Base-by-base conservation (phyloP, 805 yeast genomes). In the Saccharomycopsis fermentans region DNA sequence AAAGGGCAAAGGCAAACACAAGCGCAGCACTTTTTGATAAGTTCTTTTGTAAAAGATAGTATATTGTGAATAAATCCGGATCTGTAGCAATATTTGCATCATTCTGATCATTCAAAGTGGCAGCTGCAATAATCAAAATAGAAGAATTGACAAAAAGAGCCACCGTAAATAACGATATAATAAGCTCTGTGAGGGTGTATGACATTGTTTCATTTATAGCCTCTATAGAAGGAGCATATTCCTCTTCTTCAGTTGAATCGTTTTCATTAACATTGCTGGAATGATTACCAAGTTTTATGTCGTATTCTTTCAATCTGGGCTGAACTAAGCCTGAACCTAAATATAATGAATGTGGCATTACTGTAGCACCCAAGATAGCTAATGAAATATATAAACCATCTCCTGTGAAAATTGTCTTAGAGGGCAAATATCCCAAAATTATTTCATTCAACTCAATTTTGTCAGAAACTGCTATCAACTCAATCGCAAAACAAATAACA, bases 101-200 rank as follows among this genome's bases (percentile, higher is more conserved):
- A 16, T 54, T 43, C 6, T 39, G 32, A 6, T 73, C 83, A 57
- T 74, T 80, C 62, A 91, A 74, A 0, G 96, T 87, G 0, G 97
- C 86, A 35, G 96, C 97, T 1, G 97, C 94, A 2, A 91, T 96
- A 58, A 90, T 88, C 58, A 90, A 77, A 66, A 91, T 90, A 3
- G 97, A 89, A 9, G 95, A 81, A 71, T 90, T 90, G 59, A 90
- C 96, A 73, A 90, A 90, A n/a, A 91, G 79, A 0, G 97, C 97
- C 40, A 90, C 92, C 1, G 92, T 78, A 67, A 90, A 83, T 51
- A 90, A 76, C 1, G 96, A 88, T 19, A 90, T 78, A 51, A 89
- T 82, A 56, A 90, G 77, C 72, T 90, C 97, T 12, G 86, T 86
- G 57, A 89, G 86, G 0, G 96, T 85, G 69, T 81, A 89, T 16